A percentile compares a stretch with the other conserved stretches of the same genome.
These are phyloP conservation scores for Diplodia seriata DNA, from an alignment of 2,329 filamentous ascomycete genomes.

Conservation along the genomic window DNA sequence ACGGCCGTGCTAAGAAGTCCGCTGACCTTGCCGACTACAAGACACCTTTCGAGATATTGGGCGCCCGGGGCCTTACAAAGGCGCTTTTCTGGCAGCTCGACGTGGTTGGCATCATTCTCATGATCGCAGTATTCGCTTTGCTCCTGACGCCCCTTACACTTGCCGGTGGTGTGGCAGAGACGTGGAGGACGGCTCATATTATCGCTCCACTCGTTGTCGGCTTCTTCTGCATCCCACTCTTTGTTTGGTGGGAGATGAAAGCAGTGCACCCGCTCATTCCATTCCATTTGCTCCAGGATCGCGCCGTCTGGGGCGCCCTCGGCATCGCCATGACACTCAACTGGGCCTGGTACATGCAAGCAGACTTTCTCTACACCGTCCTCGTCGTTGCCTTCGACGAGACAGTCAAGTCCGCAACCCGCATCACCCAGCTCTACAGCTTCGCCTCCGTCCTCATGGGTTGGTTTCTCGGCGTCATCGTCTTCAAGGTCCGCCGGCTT, in stretches of 20 bases:
- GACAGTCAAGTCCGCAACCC: constrained; percentile 62
- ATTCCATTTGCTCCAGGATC: constrained; percentile 67
- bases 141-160: constrained; percentile 62
- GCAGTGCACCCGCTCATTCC: constrained; percentile 63
- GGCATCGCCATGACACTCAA: constrained; percentile 53
- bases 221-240: constrained; percentile 56
- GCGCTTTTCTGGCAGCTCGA: constrained; percentile 66
- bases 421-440: constrained; percentile 66
- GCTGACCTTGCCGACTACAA: constrained; percentile 57
- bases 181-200: constrained; percentile 61
- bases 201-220: constrained; percentile 61
- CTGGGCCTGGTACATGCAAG: constrained; percentile 65
- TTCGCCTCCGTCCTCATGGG: constrained; percentile 65
- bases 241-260: constrained; percentile 62
- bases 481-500: constrained; percentile 64
- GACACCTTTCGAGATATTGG: constrained; percentile 54
- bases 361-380: constrained; percentile 69
- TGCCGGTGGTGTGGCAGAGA: constrained; percentile 56
- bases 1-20: constrained; percentile 59
- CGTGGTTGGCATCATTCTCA: constrained; percentile 56
- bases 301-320: constrained; percentile 68
- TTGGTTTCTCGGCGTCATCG: constrained; percentile 62
- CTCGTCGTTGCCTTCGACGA: constrained; percentile 68
- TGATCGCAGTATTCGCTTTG: constrained; percentile 57
- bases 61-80: constrained; percentile 45